phyloP scores from a whole-genome alignment of 228 moss, liverwort and hornwort genomes.

The Sphagnum fallax region DNA sequence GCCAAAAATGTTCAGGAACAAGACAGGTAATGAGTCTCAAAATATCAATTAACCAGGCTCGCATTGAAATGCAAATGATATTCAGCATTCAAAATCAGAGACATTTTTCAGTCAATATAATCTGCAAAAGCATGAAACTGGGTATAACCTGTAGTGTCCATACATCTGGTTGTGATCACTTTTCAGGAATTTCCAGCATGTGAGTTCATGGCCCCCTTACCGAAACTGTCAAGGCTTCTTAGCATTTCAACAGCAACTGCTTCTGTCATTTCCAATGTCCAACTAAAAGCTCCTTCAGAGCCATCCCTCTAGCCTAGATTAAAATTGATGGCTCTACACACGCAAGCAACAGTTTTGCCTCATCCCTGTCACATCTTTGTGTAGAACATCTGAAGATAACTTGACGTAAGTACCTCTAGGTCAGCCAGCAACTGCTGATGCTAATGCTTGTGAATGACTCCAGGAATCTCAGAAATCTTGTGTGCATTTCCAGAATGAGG shows the following conservation, averaged over 20 bases:
- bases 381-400: constrained; percentile 85
- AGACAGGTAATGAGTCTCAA: constrained; percentile 42
- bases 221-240: constrained; percentile 87
- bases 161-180: not conserved
- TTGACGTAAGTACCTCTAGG: constrained; percentile 87
- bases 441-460: constrained; percentile 62
- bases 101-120: too few relatives aligned
- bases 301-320: constrained; percentile 25
- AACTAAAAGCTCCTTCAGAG: constrained; percentile 31
- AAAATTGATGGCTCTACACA: constrained; percentile 48
- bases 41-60: constrained; percentile 74
- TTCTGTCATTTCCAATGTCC: constrained; percentile 26
- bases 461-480: constrained; percentile 65
- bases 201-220: constrained; percentile 86
- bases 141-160: too few relatives aligned
- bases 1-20: too few relatives aligned
- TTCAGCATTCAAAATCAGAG: too few relatives aligned
- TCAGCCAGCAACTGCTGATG: constrained; percentile 52
- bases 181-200: constrained; percentile 63
- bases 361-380: constrained; percentile 65
- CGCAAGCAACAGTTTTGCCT: constrained; percentile 48
- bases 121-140: too few relatives aligned
- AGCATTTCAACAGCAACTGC: constrained; percentile 70
- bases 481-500: constrained; percentile 89
- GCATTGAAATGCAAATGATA: constrained; percentile 31